These are phyloP conservation scores for Candida argentea DNA, from an alignment of 805 yeast genomes.

Conservation along the genomic window DNA sequence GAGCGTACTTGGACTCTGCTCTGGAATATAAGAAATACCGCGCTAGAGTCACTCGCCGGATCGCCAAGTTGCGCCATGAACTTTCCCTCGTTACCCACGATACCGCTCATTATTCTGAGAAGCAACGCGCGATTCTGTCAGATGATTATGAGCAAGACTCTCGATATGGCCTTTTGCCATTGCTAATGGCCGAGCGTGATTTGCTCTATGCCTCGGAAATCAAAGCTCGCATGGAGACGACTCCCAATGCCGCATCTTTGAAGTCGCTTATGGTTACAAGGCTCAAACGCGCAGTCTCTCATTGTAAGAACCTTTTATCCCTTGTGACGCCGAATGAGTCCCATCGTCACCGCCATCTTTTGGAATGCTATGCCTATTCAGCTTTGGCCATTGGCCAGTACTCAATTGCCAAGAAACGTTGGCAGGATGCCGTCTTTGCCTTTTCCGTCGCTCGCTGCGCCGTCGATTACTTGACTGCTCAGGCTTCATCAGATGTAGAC, in stretches of 20 bases:
- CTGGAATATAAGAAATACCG: slow-evolving; percentile 66
- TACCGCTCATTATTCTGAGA: slow-evolving; percentile 49
- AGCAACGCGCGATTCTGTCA: slow-evolving; percentile 33
- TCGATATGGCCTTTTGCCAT: slow-evolving; percentile 46
- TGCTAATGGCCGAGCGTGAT: slow-evolving; percentile 71
- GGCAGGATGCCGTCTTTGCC: slow-evolving; percentile 41
- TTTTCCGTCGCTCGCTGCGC: slow-evolving; percentile 54
- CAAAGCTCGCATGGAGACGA: slow-evolving; percentile 42
- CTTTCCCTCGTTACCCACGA: slow-evolving; percentile 55
- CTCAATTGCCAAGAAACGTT: slow-evolving; percentile 43
- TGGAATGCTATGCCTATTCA: slow-evolving; percentile 25
- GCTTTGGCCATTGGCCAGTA: slow-evolving; percentile 46
- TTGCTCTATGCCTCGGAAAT: slow-evolving; percentile 59
- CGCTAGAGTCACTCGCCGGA: slow-evolving; percentile 44
- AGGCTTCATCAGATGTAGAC: slow-evolving; percentile 2
- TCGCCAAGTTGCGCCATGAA: slow-evolving; percentile 56
- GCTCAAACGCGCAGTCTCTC: slow-evolving; percentile 50
- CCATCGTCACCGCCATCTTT: slow-evolving; percentile 10
- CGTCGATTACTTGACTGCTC: slow-evolving; percentile 37
- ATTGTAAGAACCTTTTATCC: slow-evolving; percentile 32
- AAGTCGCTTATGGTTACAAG: slow-evolving; percentile 43
- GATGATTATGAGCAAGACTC: slow-evolving; percentile 43
- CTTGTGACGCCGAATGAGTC: slow-evolving; percentile 31
- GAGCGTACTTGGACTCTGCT: slow-evolving; percentile 53
- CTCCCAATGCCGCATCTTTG: slow-evolving; percentile 39